Conservation (phyloP, 2,329 filamentous ascomycete genomes). For the Colletotrichum gigasporum region DNA sequence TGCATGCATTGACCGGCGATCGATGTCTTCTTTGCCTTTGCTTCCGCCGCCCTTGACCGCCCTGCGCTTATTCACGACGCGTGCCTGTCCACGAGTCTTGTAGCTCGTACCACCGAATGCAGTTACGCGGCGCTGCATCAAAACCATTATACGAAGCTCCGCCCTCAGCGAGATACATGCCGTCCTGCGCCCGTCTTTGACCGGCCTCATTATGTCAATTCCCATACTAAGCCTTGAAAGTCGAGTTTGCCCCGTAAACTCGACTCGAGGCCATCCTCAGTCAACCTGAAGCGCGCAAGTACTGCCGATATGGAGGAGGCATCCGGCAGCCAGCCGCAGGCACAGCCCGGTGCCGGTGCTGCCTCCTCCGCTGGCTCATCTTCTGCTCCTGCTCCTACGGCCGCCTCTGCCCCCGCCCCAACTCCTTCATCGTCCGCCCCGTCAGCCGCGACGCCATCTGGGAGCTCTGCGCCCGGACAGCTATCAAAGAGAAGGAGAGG, state of each 20-base stretch:
- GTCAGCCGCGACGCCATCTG: constrained; percentile 15
- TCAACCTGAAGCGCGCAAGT: constrained; percentile 31
- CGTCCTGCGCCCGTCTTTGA: constrained; percentile 17
- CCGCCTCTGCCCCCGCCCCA: background rate
- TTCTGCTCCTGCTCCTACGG: constrained; percentile 2
- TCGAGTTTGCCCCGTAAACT: constrained; percentile 28
- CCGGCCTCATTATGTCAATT: constrained; percentile 31
- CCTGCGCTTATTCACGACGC: background rate
- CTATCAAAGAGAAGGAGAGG: constrained; percentile 63
- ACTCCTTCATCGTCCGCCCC: constrained; percentile 10
- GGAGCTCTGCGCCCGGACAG: constrained; percentile 35
- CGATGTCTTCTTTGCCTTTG: background rate
- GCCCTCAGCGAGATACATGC: background rate
- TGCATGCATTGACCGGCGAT: background rate
- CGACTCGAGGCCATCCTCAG: constrained; percentile 23
- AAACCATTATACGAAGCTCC: background rate
- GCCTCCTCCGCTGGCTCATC: constrained; percentile 27
- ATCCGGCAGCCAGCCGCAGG: constrained; percentile 21
- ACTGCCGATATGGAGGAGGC: constrained; percentile 33
- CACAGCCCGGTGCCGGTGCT: constrained; percentile 22
- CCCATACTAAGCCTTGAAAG: constrained; percentile 25
- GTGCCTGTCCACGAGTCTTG: background rate
- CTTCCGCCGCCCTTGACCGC: background rate
- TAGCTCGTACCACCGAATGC: background rate
- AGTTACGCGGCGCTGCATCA: background rate